phyloP scores from a whole-genome alignment of 805 yeast genomes.

The Yamadazyma olivae region DNA sequence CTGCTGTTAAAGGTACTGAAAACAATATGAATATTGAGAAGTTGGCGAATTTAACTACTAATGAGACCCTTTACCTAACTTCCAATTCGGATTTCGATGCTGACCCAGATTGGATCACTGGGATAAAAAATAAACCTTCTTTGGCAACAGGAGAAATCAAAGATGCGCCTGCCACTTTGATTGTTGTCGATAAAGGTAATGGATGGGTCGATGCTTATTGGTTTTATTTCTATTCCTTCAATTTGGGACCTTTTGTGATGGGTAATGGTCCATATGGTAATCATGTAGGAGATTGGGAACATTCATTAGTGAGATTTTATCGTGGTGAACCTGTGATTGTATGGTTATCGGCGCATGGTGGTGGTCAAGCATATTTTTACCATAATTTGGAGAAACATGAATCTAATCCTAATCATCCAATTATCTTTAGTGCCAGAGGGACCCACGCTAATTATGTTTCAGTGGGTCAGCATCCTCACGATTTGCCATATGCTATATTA shows the following conservation, averaged over 20 bases:
- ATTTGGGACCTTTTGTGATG: constrained; percentile 95
- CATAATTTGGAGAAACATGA: constrained; percentile 68
- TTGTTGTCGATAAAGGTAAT: constrained; percentile 89
- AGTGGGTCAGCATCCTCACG: constrained; percentile 96
- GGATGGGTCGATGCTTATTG: constrained; percentile 95
- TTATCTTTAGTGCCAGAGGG: constrained; percentile 88
- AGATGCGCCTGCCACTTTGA: constrained; percentile 75
- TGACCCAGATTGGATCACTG: constrained; percentile 85
- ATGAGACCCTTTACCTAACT: constrained; percentile 52
- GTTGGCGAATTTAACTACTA: constrained; percentile 28
- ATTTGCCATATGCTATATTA: constrained; percentile 85
- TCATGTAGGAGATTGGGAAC: constrained; percentile 99
- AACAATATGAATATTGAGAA: constrained; percentile 26
- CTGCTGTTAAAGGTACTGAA: constrained; percentile 33
- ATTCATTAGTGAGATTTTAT: constrained; percentile 79
- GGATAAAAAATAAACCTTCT: constrained; percentile 63
- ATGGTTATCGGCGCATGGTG: constrained; percentile 99
- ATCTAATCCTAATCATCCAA: constrained; percentile 49
- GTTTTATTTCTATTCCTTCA: constrained; percentile 94
- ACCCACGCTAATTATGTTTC: constrained; percentile 96
- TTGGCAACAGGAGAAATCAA: constrained; percentile 66
- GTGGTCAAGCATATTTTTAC: constrained; percentile 86
- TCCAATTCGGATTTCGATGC: constrained; percentile 65
- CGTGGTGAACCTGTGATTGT: constrained; percentile 76
- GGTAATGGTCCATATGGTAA: constrained; percentile 97